Evolutionary conservation across 2,329 filamentous ascomycete genomes (phyloP), one percentile per base, ranked within the genome.

Genomic region (Dryadomyces quercus-mongolicae): DNA sequence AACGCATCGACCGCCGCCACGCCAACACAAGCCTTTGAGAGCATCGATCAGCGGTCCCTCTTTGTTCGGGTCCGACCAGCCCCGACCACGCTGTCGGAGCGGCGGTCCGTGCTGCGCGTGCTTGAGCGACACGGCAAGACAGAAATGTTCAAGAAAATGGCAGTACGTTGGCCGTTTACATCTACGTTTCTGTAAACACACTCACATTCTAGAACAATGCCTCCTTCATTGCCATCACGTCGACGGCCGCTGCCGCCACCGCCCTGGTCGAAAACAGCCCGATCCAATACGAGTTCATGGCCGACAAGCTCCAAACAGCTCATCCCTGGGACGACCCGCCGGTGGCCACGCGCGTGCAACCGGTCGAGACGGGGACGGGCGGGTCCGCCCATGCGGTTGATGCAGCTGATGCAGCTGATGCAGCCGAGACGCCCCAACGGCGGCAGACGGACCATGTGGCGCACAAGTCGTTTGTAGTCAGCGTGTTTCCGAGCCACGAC

Each of bases 81-180:
- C 13, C 78, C 79, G 12, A 61, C 67, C n/a, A 75, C 59, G 49
- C 74, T 82, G 59, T 69, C 71, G 34, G 77, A 82, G 65, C 74
- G 78, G 7, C 75, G 77, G 22, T 76, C 77, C 8, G 69, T 82
- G 20, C 66, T 82, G 38, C 72, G 74, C 46, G 69, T 73, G 31
- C 66, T 82, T 21, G 71, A 78, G 64, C 68, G 70, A 54, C 67
- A 74, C 59, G 74, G 73, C 54, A 65, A 68, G 2, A 70, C 81
- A 47, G 74, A 81, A 44, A 67, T 74, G 40, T 82, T 82, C 63
- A 76, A 73, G 65, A 72, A 69, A 63, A 64, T 74, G 40, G 64
- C 70, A 48, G 71, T 71, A 60, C 50, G 65, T 61, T 6, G 38
- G 3, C n/a, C n/a, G n/a, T n/a, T n/a, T n/a, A n/a, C n/a, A n/a